Evolutionary conservation across 371 early-diverging fungal genomes (phyloP), one percentile per base, ranked within the genome.

Genomic region (Chytridium lagenaria): DNA sequence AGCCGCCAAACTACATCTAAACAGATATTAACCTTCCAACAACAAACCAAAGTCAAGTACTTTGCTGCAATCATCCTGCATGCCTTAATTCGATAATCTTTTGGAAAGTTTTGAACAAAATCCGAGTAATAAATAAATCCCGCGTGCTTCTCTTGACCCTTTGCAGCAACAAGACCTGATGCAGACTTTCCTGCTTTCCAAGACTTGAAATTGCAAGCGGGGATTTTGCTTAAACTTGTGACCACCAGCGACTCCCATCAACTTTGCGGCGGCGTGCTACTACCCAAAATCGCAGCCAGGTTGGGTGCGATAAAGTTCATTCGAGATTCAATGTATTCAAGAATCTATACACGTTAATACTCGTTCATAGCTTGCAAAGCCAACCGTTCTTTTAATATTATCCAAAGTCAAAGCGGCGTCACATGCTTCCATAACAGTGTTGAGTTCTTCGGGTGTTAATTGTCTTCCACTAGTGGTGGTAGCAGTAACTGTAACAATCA

Each of bases 271-370:
- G 0, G 92, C n/a, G n/a, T 91, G 0, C 92, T 84, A 36, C 91
- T 90, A 19, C 96, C 97, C 1, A 98, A 88, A 3, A 98, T 88
- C 0, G 91, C 88, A 0, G 97, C 93, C 0, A 97, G 78, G 67
- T 98, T 98, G 19, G 99, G 99, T 1, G 99, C 98, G 75, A 98
- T 92, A 40, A 95, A 84, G 0, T 87, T 86, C 94, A 98, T 94
- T 16, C 96, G 87, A 0, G 95, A 93, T 78, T 95, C 95, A 23
- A 98, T 95, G 83, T 95, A 98, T 44, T 84, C 89, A 57, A 94
- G 86, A 40, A 98, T 91, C 89, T 91, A n/a, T n/a, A n/a, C n/a
- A n/a, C n/a, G n/a, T n/a, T n/a, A n/a, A n/a, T n/a, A n/a, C n/a
- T n/a, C n/a, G n/a, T n/a, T n/a, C n/a, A n/a, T n/a, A n/a, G n/a